Base-by-base conservation (phyloP, 176 grass and related monocot genomes). In the Rhynchospora breviuscula region DNA sequence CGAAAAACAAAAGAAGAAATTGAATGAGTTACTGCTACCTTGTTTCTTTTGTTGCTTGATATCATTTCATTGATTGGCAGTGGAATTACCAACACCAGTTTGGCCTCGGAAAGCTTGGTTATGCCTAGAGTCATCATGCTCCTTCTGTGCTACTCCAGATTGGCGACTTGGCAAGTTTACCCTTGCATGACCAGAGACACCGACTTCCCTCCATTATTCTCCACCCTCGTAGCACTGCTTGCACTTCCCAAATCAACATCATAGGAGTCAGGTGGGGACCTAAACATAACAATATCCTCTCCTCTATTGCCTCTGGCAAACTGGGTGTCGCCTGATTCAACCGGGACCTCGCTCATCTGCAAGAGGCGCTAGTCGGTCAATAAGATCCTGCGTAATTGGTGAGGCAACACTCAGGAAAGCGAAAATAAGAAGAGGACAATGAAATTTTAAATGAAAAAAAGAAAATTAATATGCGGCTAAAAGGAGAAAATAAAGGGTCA, bases 111-210 rank as follows among this genome's bases (percentile, higher is more conserved):
- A 87, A 79, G 85, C 57, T 84, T 92, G 91, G 80, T 78, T 92
- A 84, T 29, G 15, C 84, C 84, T 92, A 23, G 79, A 79, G 29
- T 92, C 88, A 59, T 94, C 87, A 69, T 86, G 69, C 26, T 93
- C 86, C 59, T 93, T 93, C 56, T 90, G 90, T 21, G 47, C 43
- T 29, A 6, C 19, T 79, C 85, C 45, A 84, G 77, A 80, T 73
- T 87, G 91, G 48, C 78, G 91, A 47, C 66, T 81, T 72, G 84
- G 82, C 67, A 86, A 64, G 85, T 63, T 84, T 67, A 87, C 78
- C 10, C 92, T 74, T 88, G 92, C 94, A 94, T 75, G 11, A 88
- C 90, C 44, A 97, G 79, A 79, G 87, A 94, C 84, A 94, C 69
- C 46, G 88, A 91, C 64, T 92, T 94, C 11, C 90, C 90, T 81